Conservation (phyloP, 2,329 filamentous ascomycete genomes). For the Phaeophleospora eucalypticola region DNA sequence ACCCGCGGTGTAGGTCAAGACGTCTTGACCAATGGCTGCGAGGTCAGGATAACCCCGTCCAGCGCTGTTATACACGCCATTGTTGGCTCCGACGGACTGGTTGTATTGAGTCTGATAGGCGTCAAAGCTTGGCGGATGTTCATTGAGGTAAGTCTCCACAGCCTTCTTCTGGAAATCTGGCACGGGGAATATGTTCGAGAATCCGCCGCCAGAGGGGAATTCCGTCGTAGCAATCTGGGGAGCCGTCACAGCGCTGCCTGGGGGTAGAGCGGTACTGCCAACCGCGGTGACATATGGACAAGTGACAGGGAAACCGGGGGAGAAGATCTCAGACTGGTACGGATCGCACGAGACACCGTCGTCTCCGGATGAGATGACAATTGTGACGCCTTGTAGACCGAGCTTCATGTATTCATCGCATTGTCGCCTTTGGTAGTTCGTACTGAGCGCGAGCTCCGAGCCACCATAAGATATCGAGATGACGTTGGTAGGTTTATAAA, state of each 20-base stretch:
- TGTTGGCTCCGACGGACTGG: conserved; percentile 37
- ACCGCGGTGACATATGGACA: conserved; percentile 48
- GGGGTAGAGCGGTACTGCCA: conserved; percentile 39
- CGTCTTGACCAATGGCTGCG: conserved; percentile 50
- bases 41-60: conserved; percentile 46
- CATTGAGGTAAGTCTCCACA: conserved; percentile 34
- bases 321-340: conserved; percentile 43
- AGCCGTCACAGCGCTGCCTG: conserved; percentile 2
- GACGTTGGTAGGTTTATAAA: conserved; percentile 60
- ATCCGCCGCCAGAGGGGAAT: conserved; percentile 43
- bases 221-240: conserved; percentile 39
- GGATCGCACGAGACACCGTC: conserved; percentile 48
- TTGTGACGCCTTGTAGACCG: conserved; percentile 59
- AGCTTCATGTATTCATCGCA: conserved; percentile 62
- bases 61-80: conserved; percentile 40
- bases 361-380: conserved; percentile 62
- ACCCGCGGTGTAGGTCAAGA: conserved; percentile 42
- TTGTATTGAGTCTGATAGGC: conserved; percentile 37
- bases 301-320: conserved; percentile 45
- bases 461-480: conserved; percentile 64
- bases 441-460: conserved; percentile 59
- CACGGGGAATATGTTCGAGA: conserved; percentile 41
- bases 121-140: too few species aligned
- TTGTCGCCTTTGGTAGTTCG: conserved; percentile 55
- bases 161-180: conserved; percentile 40